Conservation (phyloP, 305 asterid species). For the Solanum hybrid region DNA sequence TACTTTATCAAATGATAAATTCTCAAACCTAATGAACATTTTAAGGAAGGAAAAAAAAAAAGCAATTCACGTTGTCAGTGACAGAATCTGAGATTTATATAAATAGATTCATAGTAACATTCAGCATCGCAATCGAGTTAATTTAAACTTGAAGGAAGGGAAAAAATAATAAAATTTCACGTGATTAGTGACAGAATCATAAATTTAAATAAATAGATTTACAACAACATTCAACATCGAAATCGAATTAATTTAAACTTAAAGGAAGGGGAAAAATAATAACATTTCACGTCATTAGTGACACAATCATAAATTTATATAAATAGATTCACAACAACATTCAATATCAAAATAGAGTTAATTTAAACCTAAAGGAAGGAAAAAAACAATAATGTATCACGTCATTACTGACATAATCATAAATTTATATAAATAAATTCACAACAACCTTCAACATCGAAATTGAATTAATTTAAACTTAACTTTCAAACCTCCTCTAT, state of each 20-base stretch:
- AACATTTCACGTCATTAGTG: too few species aligned
- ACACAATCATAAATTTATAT: too few species aligned
- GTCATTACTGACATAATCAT: too few species aligned
- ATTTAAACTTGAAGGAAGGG: too few species aligned
- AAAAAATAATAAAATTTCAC: not conserved
- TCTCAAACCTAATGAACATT: constrained; percentile 18
- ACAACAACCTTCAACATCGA: not conserved
- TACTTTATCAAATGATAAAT: not conserved
- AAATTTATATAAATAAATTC: not conserved
- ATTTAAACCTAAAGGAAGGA: not conserved
- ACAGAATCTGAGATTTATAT: too few species aligned
- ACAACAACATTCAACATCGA: not conserved
- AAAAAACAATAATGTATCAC: too few species aligned
- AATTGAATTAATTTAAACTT: not conserved
- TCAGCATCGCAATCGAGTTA: too few species aligned
- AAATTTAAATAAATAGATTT: not conserved
- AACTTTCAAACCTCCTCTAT: not conserved
- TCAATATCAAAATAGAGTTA: too few species aligned
- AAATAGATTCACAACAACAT: not conserved
- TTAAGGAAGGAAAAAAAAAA: not conserved
- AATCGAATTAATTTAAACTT: not conserved
- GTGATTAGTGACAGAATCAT: not conserved
- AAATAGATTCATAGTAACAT: too few species aligned
- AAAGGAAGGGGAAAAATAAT: too few species aligned
- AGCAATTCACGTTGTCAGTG: not conserved